Base-by-base conservation (phyloP, 2,329 filamentous ascomycete species). In the Exophiala phaeomuriformis region DNA sequence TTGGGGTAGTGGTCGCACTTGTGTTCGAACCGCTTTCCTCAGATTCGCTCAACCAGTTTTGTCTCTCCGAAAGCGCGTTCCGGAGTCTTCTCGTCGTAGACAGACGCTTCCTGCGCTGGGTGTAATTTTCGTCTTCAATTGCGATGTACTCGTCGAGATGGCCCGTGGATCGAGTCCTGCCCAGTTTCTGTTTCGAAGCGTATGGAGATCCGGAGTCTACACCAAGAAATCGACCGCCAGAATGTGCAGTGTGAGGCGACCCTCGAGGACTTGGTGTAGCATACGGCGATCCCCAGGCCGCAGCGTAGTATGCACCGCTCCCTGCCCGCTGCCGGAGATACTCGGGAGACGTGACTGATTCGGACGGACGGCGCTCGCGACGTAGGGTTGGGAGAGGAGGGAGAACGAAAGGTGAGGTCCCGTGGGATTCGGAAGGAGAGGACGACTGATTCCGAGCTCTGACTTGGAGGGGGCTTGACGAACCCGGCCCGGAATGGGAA, bases 281-380 rank as follows among this genome's bases (percentile, higher is more conserved):
- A 71, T 95, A 95, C 27, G 90, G 90, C 50, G 90, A 95, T 52
- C 90, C 90, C 90, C 90, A 95, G 68, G 85, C 90, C 46, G 89
- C 85, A 44, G 88, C 93, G 65, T 81, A 81, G 66, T 79, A 81
- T 44, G 75, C 68, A 59, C 72, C 75, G 54, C 74, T 76, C 58
- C 76, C 75, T 42, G 72, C 71, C 61, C 68, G 66, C 44, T 65
- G 68, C 59, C 71, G 69, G 32, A 49, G 35, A 43, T 50, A 47
- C 30, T 63, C 58, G n/a, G 60, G 61, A 3, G 61, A 61, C 46
- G 44, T 47, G 29, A 49, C 35, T 12, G 47, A 39, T 9, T 54
- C 49, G 19, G 37, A 42, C 27, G 55, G 60, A 51, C 49, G 46
- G 32, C 60, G 59, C 36, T 52, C 51, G 31, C 60, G 59, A 10